phyloP scores from a whole-genome alignment of 148 eudicot genomes.

The Simmondsia chinensis region DNA sequence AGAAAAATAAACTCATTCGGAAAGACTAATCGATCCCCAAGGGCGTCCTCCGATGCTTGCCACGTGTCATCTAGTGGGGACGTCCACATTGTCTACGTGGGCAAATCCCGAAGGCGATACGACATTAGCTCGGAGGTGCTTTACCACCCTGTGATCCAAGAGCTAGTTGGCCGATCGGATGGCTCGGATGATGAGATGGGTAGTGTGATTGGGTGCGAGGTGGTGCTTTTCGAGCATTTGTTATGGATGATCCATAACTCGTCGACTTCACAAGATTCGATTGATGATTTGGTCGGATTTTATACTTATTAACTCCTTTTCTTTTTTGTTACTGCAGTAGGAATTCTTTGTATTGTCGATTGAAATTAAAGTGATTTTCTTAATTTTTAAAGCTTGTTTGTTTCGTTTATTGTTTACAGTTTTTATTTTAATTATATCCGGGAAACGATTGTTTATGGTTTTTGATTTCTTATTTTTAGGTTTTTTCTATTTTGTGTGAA shows the following conservation, averaged over 20 bases:
- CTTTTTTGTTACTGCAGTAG: not conserved
- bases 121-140: conserved; percentile 8
- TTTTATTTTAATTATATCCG: no score
- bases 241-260: conserved; percentile 24
- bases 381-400: no score
- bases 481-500: no score
- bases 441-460: no score
- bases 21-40: conserved; percentile 6
- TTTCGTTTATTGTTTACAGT: no score
- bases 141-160: conserved; percentile 15
- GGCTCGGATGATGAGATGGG: conserved; percentile 10
- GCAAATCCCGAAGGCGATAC: conserved; percentile 7
- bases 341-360: no score
- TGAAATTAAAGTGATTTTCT: no score
- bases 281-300: conserved; percentile 21
- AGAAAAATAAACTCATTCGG: conserved; percentile 19
- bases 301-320: conserved; percentile 15
- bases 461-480: no score
- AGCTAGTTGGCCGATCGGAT: conserved; percentile 17
- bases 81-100: conserved; percentile 14
- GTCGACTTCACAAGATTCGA: conserved; percentile 11
- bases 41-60: conserved; percentile 2
- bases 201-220: conserved; percentile 21
- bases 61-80: not conserved
- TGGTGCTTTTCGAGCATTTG: conserved; percentile 28